Conservation (phyloP, 2,329 filamentous ascomycete species). For the Alternaria viburni region DNA sequence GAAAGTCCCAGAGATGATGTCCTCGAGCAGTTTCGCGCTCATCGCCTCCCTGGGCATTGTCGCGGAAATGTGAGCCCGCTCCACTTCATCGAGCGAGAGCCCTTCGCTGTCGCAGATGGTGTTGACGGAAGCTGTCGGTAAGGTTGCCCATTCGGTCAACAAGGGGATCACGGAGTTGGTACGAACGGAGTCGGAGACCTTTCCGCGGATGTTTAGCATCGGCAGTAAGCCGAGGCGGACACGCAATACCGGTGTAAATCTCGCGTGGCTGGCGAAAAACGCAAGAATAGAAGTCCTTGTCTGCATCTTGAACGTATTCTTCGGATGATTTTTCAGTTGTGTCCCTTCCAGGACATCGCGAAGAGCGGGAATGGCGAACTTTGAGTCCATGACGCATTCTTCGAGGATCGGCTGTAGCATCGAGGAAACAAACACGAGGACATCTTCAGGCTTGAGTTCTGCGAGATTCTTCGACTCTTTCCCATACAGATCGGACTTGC, state of each 20-base stretch:
- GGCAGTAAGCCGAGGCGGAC: conserved; percentile 76
- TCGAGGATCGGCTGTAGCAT: conserved; percentile 78
- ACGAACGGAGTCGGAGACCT: conserved; percentile 74
- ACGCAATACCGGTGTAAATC: conserved; percentile 69
- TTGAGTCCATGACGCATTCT: conserved; percentile 82
- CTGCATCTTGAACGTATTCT: conserved; percentile 61
- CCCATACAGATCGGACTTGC: conserved; percentile 64
- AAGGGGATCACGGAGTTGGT: conserved; percentile 78
- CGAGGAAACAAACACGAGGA: conserved; percentile 63
- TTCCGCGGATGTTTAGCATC: conserved; percentile 73
- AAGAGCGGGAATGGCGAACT: conserved; percentile 71
- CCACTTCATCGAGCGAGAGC: conserved; percentile 56
- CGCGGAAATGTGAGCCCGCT: conserved; percentile 60
- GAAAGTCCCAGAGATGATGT: conserved; percentile 55
- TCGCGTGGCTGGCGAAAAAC: conserved; percentile 76
- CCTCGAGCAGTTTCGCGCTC: conserved; percentile 61
- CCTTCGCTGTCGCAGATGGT: conserved; percentile 58
- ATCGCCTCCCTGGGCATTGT: conserved; percentile 65
- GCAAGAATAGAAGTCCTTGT: conserved; percentile 69
- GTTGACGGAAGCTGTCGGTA: conserved; percentile 60
- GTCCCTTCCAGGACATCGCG: conserved; percentile 65
- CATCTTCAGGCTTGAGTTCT: conserved; percentile 65
- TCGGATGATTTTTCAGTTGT: conserved; percentile 42
- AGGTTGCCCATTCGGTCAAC: conserved; percentile 70
- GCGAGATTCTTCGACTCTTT: conserved; percentile 56